Conservation (phyloP, 768 basidiomycete genomes). For the Russula compacta region DNA sequence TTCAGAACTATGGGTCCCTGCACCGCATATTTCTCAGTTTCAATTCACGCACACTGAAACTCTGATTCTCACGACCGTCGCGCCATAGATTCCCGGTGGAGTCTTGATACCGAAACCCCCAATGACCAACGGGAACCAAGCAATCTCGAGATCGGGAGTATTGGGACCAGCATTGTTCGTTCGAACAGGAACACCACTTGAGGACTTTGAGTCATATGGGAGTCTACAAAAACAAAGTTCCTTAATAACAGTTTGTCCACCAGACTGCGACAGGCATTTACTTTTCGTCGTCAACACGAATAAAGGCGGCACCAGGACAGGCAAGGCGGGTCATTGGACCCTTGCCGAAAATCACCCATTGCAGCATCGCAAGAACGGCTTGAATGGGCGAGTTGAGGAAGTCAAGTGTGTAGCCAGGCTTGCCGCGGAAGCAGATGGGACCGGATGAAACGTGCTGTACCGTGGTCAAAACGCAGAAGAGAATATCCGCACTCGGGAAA, state of each 20-base stretch:
- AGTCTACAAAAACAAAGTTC: not conserved
- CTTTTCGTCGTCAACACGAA: conserved; percentile 16
- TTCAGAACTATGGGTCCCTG: conserved; percentile 10
- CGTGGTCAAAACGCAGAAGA: not conserved
- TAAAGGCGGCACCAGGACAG: conserved; percentile 13
- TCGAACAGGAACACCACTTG: not conserved
- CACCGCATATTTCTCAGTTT: not conserved
- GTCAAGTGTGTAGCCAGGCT: conserved; percentile 15
- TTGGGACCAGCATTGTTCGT: conserved; percentile 6
- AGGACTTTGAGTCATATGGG: conserved; percentile 5
- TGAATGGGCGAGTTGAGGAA: conserved; percentile 13
- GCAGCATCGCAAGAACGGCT: conserved; percentile 2
- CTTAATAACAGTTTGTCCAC: not conserved
- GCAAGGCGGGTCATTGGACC: conserved; percentile 11
- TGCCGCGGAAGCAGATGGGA: conserved; percentile 8
- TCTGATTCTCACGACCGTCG: conserved; percentile 3
- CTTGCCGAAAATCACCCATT: conserved; percentile 6
- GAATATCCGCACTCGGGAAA: not conserved
- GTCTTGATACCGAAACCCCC: not conserved
- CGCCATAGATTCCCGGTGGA: conserved; percentile 8
- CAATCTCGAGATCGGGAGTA: conserved; percentile 16
- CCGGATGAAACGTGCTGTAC: conserved; percentile 12
- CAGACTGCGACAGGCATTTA: not conserved
- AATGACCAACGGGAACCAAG: conserved; percentile 10
- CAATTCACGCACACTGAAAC: not conserved